phyloP scores from a whole-genome alignment of 441 rosid genomes.

The Metrosideros polymorpha region DNA sequence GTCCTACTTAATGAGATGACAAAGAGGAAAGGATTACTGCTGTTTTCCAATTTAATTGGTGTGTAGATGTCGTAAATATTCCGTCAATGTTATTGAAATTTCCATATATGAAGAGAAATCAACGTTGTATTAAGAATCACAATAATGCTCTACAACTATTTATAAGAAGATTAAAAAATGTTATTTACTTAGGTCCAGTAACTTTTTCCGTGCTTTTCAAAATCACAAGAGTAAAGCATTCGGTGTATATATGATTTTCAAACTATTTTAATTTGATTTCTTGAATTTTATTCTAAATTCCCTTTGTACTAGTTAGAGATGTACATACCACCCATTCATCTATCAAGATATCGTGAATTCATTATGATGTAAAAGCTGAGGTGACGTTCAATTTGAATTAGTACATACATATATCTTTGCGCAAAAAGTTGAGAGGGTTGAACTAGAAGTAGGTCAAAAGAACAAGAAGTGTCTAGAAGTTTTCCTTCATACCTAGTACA shows the following conservation, averaged over 20 bases:
- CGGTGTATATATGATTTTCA: neutral
- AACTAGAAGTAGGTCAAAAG: neutral
- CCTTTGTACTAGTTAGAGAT: neutral
- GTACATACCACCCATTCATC: neutral
- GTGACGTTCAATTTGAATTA: neutral
- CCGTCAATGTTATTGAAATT: neutral
- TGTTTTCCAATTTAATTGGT: neutral
- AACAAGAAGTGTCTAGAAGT: neutral
- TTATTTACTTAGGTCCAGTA: neutral
- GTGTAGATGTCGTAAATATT: neutral
- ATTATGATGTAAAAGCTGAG: neutral
- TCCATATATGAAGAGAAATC: neutral
- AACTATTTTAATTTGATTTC: neutral
- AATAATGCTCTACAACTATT: neutral
- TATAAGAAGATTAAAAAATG: neutral
- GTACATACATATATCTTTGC: neutral
- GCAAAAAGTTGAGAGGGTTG: neutral
- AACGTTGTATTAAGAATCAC: neutral
- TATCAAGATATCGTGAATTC: neutral
- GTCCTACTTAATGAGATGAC: neutral
- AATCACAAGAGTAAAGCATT: neutral
- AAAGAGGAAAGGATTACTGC: neutral
- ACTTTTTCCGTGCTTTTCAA: neutral
- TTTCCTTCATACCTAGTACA: neutral
- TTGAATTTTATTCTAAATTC: neutral